These are phyloP conservation scores for Paracamarosporium sp. DNA, from an alignment of 2,329 filamentous ascomycete genomes.

Conservation along the genomic window DNA sequence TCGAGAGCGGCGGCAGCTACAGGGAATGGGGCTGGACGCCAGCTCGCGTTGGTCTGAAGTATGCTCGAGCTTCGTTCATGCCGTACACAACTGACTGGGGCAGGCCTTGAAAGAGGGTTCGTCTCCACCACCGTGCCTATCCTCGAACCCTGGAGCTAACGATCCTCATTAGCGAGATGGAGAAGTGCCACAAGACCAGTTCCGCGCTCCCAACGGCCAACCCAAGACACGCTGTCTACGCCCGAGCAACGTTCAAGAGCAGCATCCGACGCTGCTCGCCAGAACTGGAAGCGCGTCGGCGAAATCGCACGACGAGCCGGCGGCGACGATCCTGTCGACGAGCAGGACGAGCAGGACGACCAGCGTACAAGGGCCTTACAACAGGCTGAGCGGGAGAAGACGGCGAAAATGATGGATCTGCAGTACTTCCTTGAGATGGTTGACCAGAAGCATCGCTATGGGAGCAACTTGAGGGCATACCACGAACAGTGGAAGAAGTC, in stretches of 20 bases:
- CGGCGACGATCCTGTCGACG: slow-evolving; percentile 65
- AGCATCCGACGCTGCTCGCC: slow-evolving; percentile 57
- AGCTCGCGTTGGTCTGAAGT: slow-evolving; percentile 75
- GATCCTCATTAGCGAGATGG: slow-evolving; percentile 56
- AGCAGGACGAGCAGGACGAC: slow-evolving; percentile 51
- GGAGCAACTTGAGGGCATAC: slow-evolving; percentile 80
- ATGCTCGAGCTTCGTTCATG: slow-evolving; percentile 11
- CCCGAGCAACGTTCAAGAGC: slow-evolving; percentile 36
- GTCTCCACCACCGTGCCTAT: slow-evolving; percentile 20
- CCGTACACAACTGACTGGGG: slow-evolving; percentile 2
- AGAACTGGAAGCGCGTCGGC: slow-evolving; percentile 78
- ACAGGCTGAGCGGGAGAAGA: slow-evolving; percentile 66
- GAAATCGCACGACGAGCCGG: slow-evolving; percentile 75
- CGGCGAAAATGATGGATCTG: slow-evolving; percentile 80
- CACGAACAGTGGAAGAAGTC: slow-evolving; percentile 83
- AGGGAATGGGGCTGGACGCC: slow-evolving; percentile 73
- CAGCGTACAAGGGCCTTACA: slow-evolving; percentile 53
- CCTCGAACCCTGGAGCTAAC: slow-evolving; percentile 32
- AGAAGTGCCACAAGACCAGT: slow-evolving; percentile 56
- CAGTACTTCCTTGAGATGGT: slow-evolving; percentile 89
- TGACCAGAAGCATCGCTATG: slow-evolving; percentile 85
- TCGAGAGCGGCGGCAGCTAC: slow-evolving; percentile 72
- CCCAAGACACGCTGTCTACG: slow-evolving; percentile 20
- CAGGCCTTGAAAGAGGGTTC: slow-evolving; percentile 59
- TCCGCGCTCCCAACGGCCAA: slow-evolving; percentile 45